Evolutionary conservation across 2,329 filamentous ascomycete genomes (phyloP).

Genomic region (Tolypocladium cylindrosporum): DNA sequence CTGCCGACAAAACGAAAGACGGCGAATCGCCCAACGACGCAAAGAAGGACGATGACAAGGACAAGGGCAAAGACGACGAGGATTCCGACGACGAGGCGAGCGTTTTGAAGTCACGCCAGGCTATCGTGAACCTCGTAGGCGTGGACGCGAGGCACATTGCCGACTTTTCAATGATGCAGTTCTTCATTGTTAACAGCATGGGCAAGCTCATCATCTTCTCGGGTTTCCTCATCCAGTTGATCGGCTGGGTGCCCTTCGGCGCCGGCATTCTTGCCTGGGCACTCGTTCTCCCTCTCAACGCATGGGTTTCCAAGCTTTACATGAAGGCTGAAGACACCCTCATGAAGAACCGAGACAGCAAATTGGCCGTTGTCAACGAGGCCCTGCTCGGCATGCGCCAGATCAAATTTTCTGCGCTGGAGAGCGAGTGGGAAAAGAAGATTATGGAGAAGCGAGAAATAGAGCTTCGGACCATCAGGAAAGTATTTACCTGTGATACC

Average conservation of each 20-base stretch:
- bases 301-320: conserved; percentile 55
- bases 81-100: conserved; percentile 45
- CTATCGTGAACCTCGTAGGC: conserved; percentile 69
- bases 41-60: conserved; percentile 10
- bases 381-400: conserved; percentile 71
- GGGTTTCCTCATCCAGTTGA: conserved; percentile 53
- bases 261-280: conserved; percentile 56
- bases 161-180: conserved; percentile 58
- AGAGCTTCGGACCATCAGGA: conserved; percentile 59
- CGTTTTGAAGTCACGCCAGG: conserved; percentile 45
- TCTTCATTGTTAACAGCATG: conserved; percentile 51
- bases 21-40: conserved; percentile 14
- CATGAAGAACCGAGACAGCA: conserved; percentile 68
- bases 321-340: conserved; percentile 54
- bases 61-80: conserved; percentile 26
- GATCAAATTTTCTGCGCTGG: conserved; percentile 74
- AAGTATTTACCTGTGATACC: conserved; percentile 53
- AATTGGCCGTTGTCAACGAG: conserved; percentile 67
- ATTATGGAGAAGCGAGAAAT: conserved; percentile 52
- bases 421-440: conserved; percentile 63
- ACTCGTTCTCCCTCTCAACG: conserved; percentile 58
- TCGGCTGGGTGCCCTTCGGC: conserved; percentile 61
- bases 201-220: conserved; percentile 58
- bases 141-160: conserved; percentile 62
- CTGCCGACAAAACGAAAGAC: conserved; percentile 36